Conservation (phyloP, 2,329 filamentous ascomycete genomes). For the Chalaropsis thielavioides region DNA sequence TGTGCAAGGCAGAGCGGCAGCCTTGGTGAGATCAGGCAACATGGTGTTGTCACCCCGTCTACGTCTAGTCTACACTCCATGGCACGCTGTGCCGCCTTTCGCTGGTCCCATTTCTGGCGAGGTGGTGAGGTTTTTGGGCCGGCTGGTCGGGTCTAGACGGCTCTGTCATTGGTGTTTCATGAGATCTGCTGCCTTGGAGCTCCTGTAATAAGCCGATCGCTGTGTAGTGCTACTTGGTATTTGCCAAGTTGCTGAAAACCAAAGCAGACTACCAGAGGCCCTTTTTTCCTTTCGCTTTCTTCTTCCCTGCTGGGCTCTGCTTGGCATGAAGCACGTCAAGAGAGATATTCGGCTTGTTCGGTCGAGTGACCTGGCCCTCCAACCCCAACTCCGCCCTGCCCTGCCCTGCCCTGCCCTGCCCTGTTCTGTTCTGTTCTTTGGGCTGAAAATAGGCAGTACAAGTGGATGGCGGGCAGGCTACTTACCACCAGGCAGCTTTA, state of each 20-base stretch:
- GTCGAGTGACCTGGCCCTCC: neutral
- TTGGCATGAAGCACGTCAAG: neutral
- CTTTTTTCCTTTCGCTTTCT: neutral
- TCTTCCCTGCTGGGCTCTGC: neutral
- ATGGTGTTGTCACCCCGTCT: neutral
- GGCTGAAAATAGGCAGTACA: neutral
- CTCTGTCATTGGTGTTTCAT: neutral
- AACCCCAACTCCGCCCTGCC: neutral
- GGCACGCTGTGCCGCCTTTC: neutral
- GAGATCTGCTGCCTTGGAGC: conserved; percentile 1
- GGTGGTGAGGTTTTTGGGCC: neutral
- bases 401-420: too few species aligned
- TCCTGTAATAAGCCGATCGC: neutral
- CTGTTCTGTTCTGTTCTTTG: too few species aligned
- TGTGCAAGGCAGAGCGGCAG: neutral
- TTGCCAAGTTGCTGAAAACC: neutral
- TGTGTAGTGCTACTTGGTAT: neutral
- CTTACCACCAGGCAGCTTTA: neutral
- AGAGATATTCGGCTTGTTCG: neutral
- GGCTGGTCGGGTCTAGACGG: neutral
- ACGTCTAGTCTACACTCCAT: neutral
- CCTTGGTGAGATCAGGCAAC: neutral
- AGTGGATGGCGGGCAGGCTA: neutral
- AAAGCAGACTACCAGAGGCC: neutral
- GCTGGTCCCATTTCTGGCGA: neutral